Conservation (phyloP, 202 grass and related monocot genomes). For the Panicum virgatum region DNA sequence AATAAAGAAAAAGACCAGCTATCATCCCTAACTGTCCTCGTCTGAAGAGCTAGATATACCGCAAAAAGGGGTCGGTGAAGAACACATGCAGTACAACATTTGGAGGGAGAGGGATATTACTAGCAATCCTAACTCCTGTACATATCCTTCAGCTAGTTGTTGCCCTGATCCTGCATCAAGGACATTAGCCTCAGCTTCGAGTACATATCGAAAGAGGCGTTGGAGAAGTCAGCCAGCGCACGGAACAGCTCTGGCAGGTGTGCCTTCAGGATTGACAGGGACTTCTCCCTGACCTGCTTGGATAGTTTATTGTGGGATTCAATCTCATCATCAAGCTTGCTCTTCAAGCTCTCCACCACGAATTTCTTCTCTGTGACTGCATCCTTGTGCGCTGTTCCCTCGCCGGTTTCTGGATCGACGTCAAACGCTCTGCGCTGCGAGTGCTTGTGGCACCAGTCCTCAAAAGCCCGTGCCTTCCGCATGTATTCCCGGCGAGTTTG, state of each 20-base stretch:
- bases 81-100: slow-evolving; percentile 39
- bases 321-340: slow-evolving; percentile 56
- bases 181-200: slow-evolving; percentile 64
- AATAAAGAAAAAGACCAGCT: background rate
- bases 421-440: slow-evolving; percentile 53
- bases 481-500: slow-evolving; percentile 67
- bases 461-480: slow-evolving; percentile 74
- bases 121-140: slow-evolving; percentile 52
- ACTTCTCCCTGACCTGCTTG: slow-evolving; percentile 93
- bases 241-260: slow-evolving; percentile 91
- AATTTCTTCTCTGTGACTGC: slow-evolving; percentile 62
- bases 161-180: slow-evolving; percentile 51
- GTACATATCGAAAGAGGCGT: slow-evolving; percentile 62
- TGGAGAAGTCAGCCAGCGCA: slow-evolving; percentile 68
- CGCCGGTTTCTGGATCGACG: slow-evolving; percentile 51
- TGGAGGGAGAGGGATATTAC: background rate
- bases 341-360: slow-evolving; percentile 64
- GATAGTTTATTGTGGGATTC: slow-evolving; percentile 65
- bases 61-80: slow-evolving; percentile 9
- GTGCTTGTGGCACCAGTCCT: slow-evolving; percentile 90
- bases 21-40: slow-evolving; percentile 27
- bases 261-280: slow-evolving; percentile 73
- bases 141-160: slow-evolving; percentile 50
- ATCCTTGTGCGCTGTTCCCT: slow-evolving; percentile 64
- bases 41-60: slow-evolving; percentile 37